Percentiles rank a stretch among this genome's conserved stretches.
Conservation (phyloP, 352 stramenopile genomes). For the Globisporangium emineosum region DNA sequence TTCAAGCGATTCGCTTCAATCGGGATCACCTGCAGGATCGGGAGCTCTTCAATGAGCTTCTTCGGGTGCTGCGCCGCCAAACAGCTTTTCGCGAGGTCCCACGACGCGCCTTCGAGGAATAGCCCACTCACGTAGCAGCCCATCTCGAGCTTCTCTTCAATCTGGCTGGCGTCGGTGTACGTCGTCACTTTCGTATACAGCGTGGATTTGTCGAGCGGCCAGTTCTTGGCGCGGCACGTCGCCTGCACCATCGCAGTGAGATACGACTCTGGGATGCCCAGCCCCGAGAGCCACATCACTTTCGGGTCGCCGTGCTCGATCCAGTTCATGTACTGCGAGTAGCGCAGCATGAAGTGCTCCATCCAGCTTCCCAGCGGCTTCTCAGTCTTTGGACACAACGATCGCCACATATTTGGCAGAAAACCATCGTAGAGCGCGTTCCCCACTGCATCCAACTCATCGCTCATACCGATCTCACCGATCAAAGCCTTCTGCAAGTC, state of each 20-base stretch:
- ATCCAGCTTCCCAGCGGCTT: conserved; percentile 97
- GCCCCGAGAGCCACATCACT: conserved; percentile 93
- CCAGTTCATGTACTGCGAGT: conserved; percentile 92
- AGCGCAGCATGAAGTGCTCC: conserved; percentile 88
- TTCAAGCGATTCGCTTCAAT: conserved; percentile 95
- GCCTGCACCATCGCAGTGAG: conserved; percentile 95
- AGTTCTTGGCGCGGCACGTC: conserved; percentile 91
- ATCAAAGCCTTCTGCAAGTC: conserved; percentile 92
- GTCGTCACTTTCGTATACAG: conserved; percentile 81
- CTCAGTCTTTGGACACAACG: conserved; percentile 90
- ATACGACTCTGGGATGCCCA: conserved; percentile 95
- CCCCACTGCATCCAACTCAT: conserved; percentile 91
- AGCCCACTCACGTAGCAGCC: conserved; percentile 92
- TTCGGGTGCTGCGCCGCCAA: conserved; percentile 91
- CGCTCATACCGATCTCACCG: conserved; percentile 96
- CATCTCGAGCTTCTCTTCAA: conserved; percentile 66
- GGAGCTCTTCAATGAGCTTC: conserved; percentile 93
- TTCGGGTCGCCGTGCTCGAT: conserved; percentile 85
- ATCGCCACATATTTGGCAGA: conserved; percentile 89
- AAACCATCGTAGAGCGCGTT: conserved; percentile 93
- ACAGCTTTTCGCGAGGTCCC: conserved; percentile 77
- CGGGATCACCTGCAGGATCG: conserved; percentile 94
- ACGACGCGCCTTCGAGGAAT: conserved; percentile 93
- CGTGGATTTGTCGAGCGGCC: conserved; percentile 94
- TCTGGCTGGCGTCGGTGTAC: conserved; percentile 63